These are phyloP conservation scores for Harringtonia lauricola DNA, from an alignment of 2,329 filamentous ascomycete genomes.

Conservation along the genomic window DNA sequence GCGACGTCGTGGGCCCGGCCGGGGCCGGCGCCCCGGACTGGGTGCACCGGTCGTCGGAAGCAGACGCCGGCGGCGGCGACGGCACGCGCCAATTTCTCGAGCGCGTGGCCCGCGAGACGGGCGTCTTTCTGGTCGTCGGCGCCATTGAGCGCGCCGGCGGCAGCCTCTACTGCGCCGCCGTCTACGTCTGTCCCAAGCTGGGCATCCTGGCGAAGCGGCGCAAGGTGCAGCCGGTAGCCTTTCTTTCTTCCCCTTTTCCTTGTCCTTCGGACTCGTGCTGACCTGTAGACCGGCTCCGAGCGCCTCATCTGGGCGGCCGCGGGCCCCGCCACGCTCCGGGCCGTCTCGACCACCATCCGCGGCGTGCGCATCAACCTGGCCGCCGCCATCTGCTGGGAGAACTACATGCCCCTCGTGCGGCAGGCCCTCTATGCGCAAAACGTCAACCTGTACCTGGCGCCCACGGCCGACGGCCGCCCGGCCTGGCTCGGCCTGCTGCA, in stretches of 20 bases:
- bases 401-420: slow-evolving; percentile 83
- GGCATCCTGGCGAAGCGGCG: slow-evolving; percentile 75
- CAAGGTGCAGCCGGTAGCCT: slow-evolving; percentile 80
- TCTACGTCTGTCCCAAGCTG: slow-evolving; percentile 67
- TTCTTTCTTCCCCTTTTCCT: neutral
- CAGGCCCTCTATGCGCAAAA: slow-evolving; percentile 82
- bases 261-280: neutral
- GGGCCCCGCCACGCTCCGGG: slow-evolving; percentile 64
- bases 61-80: slow-evolving; percentile 31
- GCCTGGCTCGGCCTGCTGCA: slow-evolving; percentile 76
- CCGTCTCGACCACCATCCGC: slow-evolving; percentile 68
- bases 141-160: slow-evolving; percentile 72
- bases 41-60: slow-evolving; percentile 29
- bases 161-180: slow-evolving; percentile 69
- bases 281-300: slow-evolving; percentile 58
- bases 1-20: slow-evolving; percentile 53
- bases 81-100: slow-evolving; percentile 73
- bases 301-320: slow-evolving; percentile 85
- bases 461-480: slow-evolving; percentile 76
- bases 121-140: slow-evolving; percentile 73
- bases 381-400: slow-evolving; percentile 92
- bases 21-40: slow-evolving; percentile 59
- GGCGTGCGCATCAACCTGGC: slow-evolving; percentile 72
- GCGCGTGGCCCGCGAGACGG: slow-evolving; percentile 60
- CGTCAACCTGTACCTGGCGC: slow-evolving; percentile 82